Evolutionary conservation across 2,329 filamentous ascomycete genomes (phyloP), one percentile per base, ranked within the genome.

Genomic region (Acrodontium crateriforme): DNA sequence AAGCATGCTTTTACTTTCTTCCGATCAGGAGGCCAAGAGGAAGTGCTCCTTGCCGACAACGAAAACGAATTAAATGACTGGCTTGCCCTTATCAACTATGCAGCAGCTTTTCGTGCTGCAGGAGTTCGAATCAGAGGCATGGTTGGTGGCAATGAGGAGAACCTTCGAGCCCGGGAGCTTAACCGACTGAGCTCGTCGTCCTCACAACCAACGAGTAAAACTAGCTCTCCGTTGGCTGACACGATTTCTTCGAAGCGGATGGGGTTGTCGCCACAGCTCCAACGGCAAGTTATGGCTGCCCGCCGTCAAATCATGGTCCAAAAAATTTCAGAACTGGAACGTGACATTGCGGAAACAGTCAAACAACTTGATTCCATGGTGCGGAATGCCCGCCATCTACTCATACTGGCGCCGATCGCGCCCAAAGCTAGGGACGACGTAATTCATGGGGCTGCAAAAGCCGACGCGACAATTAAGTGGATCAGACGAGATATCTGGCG

Each of bases 61-160:
- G 89, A 98, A 45, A 64, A 72, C 1, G 89, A 98, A 45, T 75
- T 92, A 67, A 92, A 94, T 45, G 89, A 98, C 49, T 98, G 89
- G 89, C 63, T 98, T 16, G 81, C 80, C 6, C 89, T 93, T 47
- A 69, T 98, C 35, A 98, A 98, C 52, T 95, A 95, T 50, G 87
- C 87, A 18, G 85, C 89, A 6, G 82, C 89, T 1, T 95, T 95
- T 53, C 72, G 83, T 41, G 92, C 84, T 1, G 82, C 85, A 5
- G 85, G 87, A 9, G 83, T 95, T 5, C 72, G 83, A 23, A 91
- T 93, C 65, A 72, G 87, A 42, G 85, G 84, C 13, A 77, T 93
- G 31, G 69, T 89, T 28, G 84, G 81, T 9, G 78, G 78, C 5
- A 75, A 78, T 41, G 89, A 92, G 44, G 83, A 92, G 49, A 45